A percentile compares a stretch with the other conserved stretches of the same genome.
Evolutionary conservation across 768 basidiomycete genomes (phyloP).

Genomic region (Auriculariales sp.): DNA sequence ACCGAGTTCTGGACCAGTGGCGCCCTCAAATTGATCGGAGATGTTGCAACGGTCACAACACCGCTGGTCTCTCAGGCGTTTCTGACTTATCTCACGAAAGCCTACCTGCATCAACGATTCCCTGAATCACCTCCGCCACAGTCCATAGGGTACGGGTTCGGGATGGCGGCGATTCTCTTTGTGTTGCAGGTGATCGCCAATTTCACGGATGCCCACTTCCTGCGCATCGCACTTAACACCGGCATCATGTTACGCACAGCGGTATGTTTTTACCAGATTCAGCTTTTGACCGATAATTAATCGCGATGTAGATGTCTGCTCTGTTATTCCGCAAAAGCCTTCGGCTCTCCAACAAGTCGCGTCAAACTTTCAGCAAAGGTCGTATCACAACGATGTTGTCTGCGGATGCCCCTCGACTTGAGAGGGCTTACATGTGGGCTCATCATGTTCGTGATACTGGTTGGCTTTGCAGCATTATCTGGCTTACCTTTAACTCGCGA

Average conservation of each 20-base stretch:
- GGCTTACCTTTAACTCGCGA: background rate
- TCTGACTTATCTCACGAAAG: slow-evolving; percentile 38
- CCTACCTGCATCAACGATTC: slow-evolving; percentile 28
- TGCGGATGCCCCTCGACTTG: slow-evolving; percentile 43
- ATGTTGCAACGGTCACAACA: slow-evolving; percentile 36
- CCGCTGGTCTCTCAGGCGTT: slow-evolving; percentile 45
- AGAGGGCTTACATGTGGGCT: slow-evolving; percentile 24
- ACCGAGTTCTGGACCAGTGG: background rate
- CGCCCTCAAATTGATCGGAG: slow-evolving; percentile 10
- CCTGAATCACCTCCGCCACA: slow-evolving; percentile 25
- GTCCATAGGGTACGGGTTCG: slow-evolving; percentile 47
- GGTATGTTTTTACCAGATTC: background rate
- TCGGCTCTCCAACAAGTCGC: slow-evolving; percentile 44
- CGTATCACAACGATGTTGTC: slow-evolving; percentile 60
- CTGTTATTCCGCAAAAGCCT: slow-evolving; percentile 52
- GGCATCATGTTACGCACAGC: background rate
- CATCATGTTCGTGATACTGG: slow-evolving; percentile 16
- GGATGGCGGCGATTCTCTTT: slow-evolving; percentile 41
- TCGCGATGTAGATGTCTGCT: slow-evolving; percentile 19
- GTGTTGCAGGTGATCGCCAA: slow-evolving; percentile 38
- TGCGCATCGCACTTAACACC: background rate
- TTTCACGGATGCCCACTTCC: background rate
- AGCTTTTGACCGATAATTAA: background rate
- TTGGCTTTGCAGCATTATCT: background rate
- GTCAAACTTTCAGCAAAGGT: slow-evolving; percentile 44